Base-by-base conservation (phyloP, 345 rosid species). In the Eucalyptus albens region DNA sequence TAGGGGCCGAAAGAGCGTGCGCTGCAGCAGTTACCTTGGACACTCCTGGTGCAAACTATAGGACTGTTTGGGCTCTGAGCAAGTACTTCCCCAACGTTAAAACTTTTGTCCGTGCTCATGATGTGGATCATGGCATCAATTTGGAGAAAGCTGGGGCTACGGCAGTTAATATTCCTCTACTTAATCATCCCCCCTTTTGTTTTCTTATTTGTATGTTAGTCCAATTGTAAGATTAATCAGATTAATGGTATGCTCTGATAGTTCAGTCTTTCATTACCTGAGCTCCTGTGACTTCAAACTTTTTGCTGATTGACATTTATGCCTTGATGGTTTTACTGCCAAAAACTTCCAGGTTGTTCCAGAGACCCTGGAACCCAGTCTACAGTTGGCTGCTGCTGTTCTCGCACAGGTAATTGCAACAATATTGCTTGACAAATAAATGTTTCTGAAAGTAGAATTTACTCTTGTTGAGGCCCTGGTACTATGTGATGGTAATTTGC, bases 1-100 rank as follows among this genome's bases (percentile, higher is more conserved):
- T 97, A 85, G 99, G 99, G 90, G 99, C 99, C 24, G 98, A 93
- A 90, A 96, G 99, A 93, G 99, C 99, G 6, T 96, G 99, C 90
- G 98, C 99, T 87, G 99, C 99, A 17, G 99, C 98, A 90, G 93
- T 97, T 89, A 96, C 99, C 88, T 91, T 97, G 91, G 99, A 97
- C 91, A 92, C 98, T 88, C 99, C 99, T 59, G 99, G 99, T 92
- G 99, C 99, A 92, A 97, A 97, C 90, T 97, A 97, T 93, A 95
- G 99, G 94, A 95, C 99, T 92, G 99, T 97, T 60, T 97, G 99
- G 99, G 99, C 99, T 89, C 92, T 97, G 91, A 97, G 93, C 98
- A 97, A 97, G 96, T 93, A 96, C 90, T 97, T 95, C 91, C 99
- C 99, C 69, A 97, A 97, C 29, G 98, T 97, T 91, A 97, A 97